Base-by-base conservation (phyloP, 1,139 yeast genomes). In the Hemisphaericaspora xylofermentans region DNA sequence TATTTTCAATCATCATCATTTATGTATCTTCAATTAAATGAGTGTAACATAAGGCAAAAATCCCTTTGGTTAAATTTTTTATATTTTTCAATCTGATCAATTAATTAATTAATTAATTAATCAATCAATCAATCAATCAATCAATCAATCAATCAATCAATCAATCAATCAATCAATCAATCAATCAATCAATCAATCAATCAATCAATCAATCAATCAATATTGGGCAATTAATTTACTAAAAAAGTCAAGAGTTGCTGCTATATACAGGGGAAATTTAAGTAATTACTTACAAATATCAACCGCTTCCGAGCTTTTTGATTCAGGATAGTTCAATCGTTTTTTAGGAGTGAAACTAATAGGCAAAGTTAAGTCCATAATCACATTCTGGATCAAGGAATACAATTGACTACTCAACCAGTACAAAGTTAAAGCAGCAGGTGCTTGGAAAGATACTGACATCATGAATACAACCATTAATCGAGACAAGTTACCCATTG, bases 391-490 rank as follows among this genome's bases (percentile, higher is more conserved):
- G 0, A 78, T 48, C 46, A 88, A 66, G 1, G 96, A 89, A 56
- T 74, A 89, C 2, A 75, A 55, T 57, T 88, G 91, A 0, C 96
- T 88, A 36, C 91, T 80, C 25, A 88, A 71, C 98, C 98, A 91
- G 61, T 88, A 91, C 24, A 88, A 60, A 0, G 84, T 79, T 34
- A 91, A 67, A 0, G 95, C 89, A 17, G 82, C 69, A 0, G 97
- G 95, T 0, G 96, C 95, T 54, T 89, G 94, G 39, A 88, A 76
- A 0, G 95, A 75, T 10, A 88, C 72, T 5, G 91, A 91, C 85
- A 88, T 88, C 64, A 91, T 71, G 50, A 87, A 81, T 2, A 88
- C 81, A 39, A 86, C 80, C 19, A 93, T 82, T 53, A 88, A 72
- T 54, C 96, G 69, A 2, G 95, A 78, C 2, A 86, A 60, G 48